A percentile compares a stretch with the other conserved stretches of the same genome.
phyloP scores from a whole-genome alignment of 2,329 filamentous ascomycete species.

The Didymella pinodella region DNA sequence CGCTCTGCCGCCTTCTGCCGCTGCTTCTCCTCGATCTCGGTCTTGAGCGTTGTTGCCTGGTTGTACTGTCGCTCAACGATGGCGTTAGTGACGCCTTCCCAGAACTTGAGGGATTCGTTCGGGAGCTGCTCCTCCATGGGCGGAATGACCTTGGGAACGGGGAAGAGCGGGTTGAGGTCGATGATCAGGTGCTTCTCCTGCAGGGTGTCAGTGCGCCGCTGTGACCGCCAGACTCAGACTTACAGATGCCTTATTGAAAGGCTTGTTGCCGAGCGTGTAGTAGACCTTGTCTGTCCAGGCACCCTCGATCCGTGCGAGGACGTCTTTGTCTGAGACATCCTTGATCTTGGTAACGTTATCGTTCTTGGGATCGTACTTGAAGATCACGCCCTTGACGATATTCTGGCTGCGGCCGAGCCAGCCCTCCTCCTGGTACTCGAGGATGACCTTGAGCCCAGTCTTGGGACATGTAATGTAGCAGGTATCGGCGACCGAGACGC shows the following conservation, averaged over 20 bases:
- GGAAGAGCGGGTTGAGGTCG: constrained; percentile 83
- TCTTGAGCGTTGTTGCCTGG: constrained; percentile 85
- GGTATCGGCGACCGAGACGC: constrained; percentile 86
- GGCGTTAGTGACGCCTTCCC: constrained; percentile 85
- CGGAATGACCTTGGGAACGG: constrained; percentile 80
- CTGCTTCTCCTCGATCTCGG: constrained; percentile 90
- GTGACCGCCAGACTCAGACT: constrained; percentile 46
- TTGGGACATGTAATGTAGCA: constrained; percentile 90
- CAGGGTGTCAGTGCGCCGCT: constrained; percentile 18
- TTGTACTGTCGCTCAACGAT: constrained; percentile 84
- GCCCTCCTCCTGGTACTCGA: constrained; percentile 92
- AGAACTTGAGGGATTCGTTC: constrained; percentile 89
- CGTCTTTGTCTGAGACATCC: constrained; percentile 84
- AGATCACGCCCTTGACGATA: constrained; percentile 88
- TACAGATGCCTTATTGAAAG: constrained; percentile 63
- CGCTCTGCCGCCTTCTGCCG: constrained; percentile 83
- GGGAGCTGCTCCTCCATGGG: constrained; percentile 79
- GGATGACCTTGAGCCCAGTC: constrained; percentile 87
- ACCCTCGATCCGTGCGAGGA: constrained; percentile 83
- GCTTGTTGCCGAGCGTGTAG: constrained; percentile 61
- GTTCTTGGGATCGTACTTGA: constrained; percentile 86
- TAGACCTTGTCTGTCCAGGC: constrained; percentile 80
- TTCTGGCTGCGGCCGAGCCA: constrained; percentile 94
- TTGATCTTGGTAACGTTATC: constrained; percentile 81
- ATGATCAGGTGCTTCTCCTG: constrained; percentile 74